Base-by-base conservation (phyloP, 2,329 filamentous ascomycete species). In the Phialemonium atrogriseum region DNA sequence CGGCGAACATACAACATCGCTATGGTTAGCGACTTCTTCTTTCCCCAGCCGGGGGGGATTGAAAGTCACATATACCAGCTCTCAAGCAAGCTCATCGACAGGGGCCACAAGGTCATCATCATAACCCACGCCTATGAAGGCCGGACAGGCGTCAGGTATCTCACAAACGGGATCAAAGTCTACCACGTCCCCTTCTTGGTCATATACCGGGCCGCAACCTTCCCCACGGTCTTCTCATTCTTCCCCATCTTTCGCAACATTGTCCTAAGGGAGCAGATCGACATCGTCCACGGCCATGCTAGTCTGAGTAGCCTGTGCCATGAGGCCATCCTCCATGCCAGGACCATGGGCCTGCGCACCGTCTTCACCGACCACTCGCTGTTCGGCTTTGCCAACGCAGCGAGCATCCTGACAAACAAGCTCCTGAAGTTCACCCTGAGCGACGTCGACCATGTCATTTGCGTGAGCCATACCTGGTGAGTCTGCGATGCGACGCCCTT, bases 11-110 rank as follows among this genome's bases (percentile, higher is more conserved):
- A 79, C 58, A 80, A 77, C 51, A 80, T 80, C 60, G 77, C 76
- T 41, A 98, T 98, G 91, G 84, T 95, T 57, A 88, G 89, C 73
- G 91, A 98, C 68, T 95, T 94, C 72, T 98, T 98, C 78, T 98
- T 93, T 55, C 91, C 91, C 10, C 89, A 96, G 52, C 89, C 91
- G 32, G 88, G 91, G 52, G 91, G 91, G 48, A 78, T 98, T 43
- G 91, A 98, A 64, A 94, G 86, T 58, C 91, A 98, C 61, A 96
- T 98, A 48, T 98, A 98, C 64, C 91, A 98, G 59, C 70, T 98
- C 24, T 91, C 89, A 19, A 85, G 83, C 35, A 98, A 96, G 71
- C 77, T 98, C 45, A 87, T 96, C 44, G 89, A 98, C 57, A 84
- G 91, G 24, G 91, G 91, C 24, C 91, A 98, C 67, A 95, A 95